A percentile compares a stretch with the other conserved stretches of the same genome.
phyloP scores from a whole-genome alignment of 106 monocot species.

The Apostasia shenzhenica region DNA sequence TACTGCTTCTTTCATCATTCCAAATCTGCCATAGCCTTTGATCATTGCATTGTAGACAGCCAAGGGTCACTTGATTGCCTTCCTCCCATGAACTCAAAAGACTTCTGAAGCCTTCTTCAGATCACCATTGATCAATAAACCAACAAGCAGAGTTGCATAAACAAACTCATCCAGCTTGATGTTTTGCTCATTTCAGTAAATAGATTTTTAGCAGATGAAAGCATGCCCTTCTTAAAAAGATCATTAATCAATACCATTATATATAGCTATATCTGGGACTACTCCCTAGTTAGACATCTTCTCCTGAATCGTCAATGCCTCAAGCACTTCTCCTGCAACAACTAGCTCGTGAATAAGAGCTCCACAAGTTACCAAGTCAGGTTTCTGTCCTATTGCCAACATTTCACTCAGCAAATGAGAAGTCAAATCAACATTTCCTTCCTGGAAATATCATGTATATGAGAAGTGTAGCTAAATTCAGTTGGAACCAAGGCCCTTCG shows the following conservation, averaged over 20 bases:
- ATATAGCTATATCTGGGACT: conserved; percentile 54
- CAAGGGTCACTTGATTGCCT: conserved; percentile 29
- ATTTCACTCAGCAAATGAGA: conserved; percentile 43
- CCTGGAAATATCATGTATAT: conserved; percentile 61
- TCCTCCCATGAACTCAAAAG: conserved; percentile 56
- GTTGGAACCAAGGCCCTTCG: conserved; percentile 34
- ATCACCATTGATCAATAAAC: conserved; percentile 73
- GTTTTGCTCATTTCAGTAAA: conserved; percentile 66
- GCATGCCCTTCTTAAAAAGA: conserved; percentile 79
- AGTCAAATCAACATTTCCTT: conserved; percentile 37
- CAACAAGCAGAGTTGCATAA: conserved; percentile 74
- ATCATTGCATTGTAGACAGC: conserved; percentile 83
- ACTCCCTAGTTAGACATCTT: conserved; percentile 69
- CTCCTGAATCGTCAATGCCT: conserved; percentile 46
- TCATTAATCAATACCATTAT: conserved; percentile 78
- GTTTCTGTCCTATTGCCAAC: conserved; percentile 43
- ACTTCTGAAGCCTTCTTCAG: conserved; percentile 57
- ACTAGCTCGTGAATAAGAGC: conserved; percentile 83
- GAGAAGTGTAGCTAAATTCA: conserved; percentile 65
- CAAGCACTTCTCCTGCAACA: conserved; percentile 39
- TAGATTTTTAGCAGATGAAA: conserved; percentile 53
- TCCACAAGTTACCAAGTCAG: conserved; percentile 84
- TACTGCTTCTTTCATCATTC: conserved; percentile 56
- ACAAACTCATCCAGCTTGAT: conserved; percentile 61
- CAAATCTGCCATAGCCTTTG: conserved; percentile 72